These are phyloP conservation scores for Mortierella sp. DNA, from an alignment of 371 early-diverging fungal genomes.

Conservation along the genomic window DNA sequence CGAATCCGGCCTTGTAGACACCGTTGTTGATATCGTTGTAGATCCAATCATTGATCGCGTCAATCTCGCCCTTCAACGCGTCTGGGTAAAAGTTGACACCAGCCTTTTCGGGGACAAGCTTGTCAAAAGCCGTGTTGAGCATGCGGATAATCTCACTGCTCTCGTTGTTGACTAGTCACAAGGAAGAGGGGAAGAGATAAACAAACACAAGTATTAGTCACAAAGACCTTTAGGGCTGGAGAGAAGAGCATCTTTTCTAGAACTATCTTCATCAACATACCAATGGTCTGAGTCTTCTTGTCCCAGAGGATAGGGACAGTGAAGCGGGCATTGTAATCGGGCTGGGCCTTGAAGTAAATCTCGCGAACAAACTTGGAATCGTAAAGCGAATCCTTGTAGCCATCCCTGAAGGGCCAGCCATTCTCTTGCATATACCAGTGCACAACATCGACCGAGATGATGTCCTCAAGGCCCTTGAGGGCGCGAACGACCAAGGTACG, in stretches of 20 bases:
- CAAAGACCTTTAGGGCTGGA: not conserved
- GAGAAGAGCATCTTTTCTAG: too few species aligned
- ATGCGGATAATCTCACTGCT: slow-evolving; percentile 95
- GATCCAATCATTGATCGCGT: slow-evolving; percentile 89
- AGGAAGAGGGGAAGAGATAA: not conserved
- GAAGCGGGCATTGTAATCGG: slow-evolving; percentile 67
- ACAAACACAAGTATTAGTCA: not conserved
- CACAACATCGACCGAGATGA: slow-evolving; percentile 87
- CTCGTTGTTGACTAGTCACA: slow-evolving; percentile 89
- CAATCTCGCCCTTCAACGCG: slow-evolving; percentile 77
- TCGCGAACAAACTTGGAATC: slow-evolving; percentile 80
- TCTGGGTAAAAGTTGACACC: slow-evolving; percentile 85
- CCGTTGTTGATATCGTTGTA: slow-evolving; percentile 90
- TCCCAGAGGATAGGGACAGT: slow-evolving; percentile 95
- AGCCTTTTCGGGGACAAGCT: slow-evolving; percentile 69
- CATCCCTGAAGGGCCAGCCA: slow-evolving; percentile 90
- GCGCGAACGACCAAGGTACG: slow-evolving; percentile 86
- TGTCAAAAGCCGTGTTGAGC: slow-evolving; percentile 90
- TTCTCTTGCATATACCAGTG: slow-evolving; percentile 81
- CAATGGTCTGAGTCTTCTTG: slow-evolving; percentile 90
- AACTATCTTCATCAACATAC: slow-evolving; percentile 41
- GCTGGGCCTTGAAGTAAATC: slow-evolving; percentile 89
- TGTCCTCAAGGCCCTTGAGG: slow-evolving; percentile 85
- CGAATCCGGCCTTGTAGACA: slow-evolving; percentile 92
- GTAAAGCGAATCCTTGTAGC: slow-evolving; percentile 82